Base-by-base conservation (phyloP, 2,329 filamentous ascomycete species). In the Teratosphaeria nubilosa region DNA sequence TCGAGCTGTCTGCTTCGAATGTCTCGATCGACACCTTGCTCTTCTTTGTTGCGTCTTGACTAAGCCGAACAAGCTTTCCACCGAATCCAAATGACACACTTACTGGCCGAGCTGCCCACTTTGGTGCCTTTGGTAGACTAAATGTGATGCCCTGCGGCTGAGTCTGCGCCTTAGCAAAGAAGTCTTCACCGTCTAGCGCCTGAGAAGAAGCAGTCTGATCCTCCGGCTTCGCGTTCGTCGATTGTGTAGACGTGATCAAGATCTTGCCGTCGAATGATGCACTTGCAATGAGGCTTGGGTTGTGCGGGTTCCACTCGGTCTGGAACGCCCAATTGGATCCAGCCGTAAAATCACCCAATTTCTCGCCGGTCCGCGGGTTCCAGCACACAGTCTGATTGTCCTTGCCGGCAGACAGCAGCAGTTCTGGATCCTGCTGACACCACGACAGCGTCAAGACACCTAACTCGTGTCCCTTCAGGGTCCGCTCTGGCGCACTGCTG, bases 321-420 rank as follows among this genome's bases (percentile, higher is more conserved):
- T 92, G 86, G 78, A 99, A 99, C 5, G 91, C 96, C 92, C 94
- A 99, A 74, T 97, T 99, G n/a, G 92, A 96, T 56, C 95, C 91
- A 68, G 96, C 90, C 4, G 92, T 91, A 70, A 97, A 92, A 74
- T 97, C 92, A 64, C 95, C 94, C 63, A 91, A 87, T 13, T 83
- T 80, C 70, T 94, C 85, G 56, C 92, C 92, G 2, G 88, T 96
- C 69, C 94, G 88, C 1, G 94, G 90, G 73, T 97, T 97, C 94
- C 95, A 99, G 61, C 94, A 86, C 60, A 99, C 82, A 1, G 91
- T 96, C 66, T 90, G 85, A 71, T 97, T 97, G 74, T 99, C 94
- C 76, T 97, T 97, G 65, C 94, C 95, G 64, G 88, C 95, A 2
- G 94, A 99, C 24, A 99, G 80, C 54, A 99, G 77, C 55, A 99